These are phyloP conservation scores for Chrysanthemum makinoi DNA, from an alignment of 129 eudicot species.

Conservation along the genomic window DNA sequence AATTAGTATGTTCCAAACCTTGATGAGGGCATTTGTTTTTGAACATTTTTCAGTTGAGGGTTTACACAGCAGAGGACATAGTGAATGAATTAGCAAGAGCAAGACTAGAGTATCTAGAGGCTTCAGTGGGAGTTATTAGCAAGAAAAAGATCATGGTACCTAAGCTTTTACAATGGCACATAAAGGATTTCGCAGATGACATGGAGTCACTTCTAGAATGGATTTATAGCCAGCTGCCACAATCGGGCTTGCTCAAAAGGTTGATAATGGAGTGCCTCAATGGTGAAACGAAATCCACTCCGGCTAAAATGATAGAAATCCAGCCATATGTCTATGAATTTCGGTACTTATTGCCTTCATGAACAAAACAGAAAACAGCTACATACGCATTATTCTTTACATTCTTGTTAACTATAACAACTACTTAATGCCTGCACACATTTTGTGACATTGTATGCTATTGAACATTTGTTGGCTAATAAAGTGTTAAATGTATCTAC, in stretches of 20 bases:
- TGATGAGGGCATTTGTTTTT: background rate
- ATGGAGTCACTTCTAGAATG: conserved; percentile 91
- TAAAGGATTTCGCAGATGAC: conserved; percentile 95
- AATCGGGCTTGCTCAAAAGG: conserved; percentile 47
- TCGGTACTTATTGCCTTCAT: conserved; percentile 66
- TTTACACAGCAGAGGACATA: conserved; percentile 69
- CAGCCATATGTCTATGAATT: conserved; percentile 85
- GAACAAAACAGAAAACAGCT: conserved; percentile 17
- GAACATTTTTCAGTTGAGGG: conserved; percentile 51
- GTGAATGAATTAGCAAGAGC: conserved; percentile 83
- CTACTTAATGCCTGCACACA: background rate
- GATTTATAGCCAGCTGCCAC: conserved; percentile 91
- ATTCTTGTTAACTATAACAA: conserved; percentile 7
- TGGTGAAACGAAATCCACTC: conserved; percentile 54
- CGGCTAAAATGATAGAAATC: conserved; percentile 55
- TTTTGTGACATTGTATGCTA: conserved; percentile 27
- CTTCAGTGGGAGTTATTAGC: conserved; percentile 75
- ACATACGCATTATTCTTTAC: background rate
- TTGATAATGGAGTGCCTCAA: conserved; percentile 81
- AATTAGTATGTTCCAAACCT: background rate
- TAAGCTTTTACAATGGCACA: conserved; percentile 91
- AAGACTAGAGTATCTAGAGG: conserved; percentile 81
- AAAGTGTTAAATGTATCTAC: background rate
- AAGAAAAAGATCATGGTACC: conserved; percentile 83
- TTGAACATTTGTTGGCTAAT: background rate